Evolutionary conservation across 192 early-diverging fungal genomes (phyloP), one percentile per base, ranked within the genome.

Genomic region (Coemansia sp.): DNA sequence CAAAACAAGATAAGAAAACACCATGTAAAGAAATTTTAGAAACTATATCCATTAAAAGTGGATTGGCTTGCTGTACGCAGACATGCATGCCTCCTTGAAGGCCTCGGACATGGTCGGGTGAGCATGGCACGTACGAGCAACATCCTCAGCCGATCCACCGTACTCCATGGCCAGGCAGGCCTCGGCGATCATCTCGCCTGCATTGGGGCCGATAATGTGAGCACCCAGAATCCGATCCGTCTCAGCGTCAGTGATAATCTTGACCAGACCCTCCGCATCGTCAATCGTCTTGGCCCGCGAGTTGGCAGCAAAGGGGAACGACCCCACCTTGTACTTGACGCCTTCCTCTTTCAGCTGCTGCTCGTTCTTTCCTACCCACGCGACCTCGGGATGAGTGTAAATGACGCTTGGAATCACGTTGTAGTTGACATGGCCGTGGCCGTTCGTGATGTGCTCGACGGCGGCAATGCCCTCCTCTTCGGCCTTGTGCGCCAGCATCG

Each of bases 401-500:
- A 98, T 93, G 59, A 98, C 97, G 27, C 93, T 94, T 29, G 97
- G 97, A 67, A 98, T 94, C 37, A 89, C 94, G 76, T 92, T 86
- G 82, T 98, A 98, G 92, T 98, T 97, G 84, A 98, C 97, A 76
- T 97, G 94, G 50, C 97, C 97, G 72, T 96, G 88, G 55, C 94
- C 94, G 57, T 85, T 85, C 58, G 87, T 87, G 58, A 98, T 92
- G 84, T 92, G 87, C 79, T 98, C 97, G 63, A 90, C 93, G 60
- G 90, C 93, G 29, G 97, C 97, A 77, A 98, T 96, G 74, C 95
- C 95, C 78, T 98, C 97, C 81, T 98, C 97, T 82, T 98, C 97
- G 50, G 97, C 94, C 86, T 98, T 98, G 92, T 98, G 97, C 19
- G 97, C 97, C 74, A 98, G 88, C 97, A 98, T 98, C 56, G 94